Percentiles rank a stretch among this genome's conserved stretches.
phyloP scores from a whole-genome alignment of 2,329 filamentous ascomycete genomes.

The Massarina eburnea region DNA sequence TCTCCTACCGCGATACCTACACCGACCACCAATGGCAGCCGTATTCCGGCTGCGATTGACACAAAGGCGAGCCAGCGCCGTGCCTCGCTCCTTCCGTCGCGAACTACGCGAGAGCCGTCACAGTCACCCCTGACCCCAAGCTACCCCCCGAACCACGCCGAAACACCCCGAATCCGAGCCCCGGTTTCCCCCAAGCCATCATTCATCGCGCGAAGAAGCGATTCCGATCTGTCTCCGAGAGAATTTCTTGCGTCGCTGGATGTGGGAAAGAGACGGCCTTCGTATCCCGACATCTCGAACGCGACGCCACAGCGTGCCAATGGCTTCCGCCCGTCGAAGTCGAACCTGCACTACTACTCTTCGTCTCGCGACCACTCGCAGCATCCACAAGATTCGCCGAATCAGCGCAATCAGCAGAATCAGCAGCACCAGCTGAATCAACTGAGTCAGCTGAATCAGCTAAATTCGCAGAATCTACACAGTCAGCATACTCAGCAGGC shows the following conservation, averaged over 20 bases:
- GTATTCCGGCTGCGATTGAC: conserved; percentile 31
- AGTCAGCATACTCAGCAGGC: no score
- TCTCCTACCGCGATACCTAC: no score
- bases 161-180: conserved; percentile 27
- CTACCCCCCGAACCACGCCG: conserved; percentile 17
- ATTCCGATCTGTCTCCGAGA: conserved; percentile 34
- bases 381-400: conserved; percentile 26
- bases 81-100: conserved; percentile 35
- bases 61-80: conserved; percentile 28
- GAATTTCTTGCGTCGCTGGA: conserved; percentile 37
- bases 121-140: conserved; percentile 32
- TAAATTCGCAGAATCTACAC: no score
- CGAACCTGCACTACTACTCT: conserved; percentile 41
- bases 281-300: conserved; percentile 32
- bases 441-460: no score
- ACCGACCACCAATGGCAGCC: conserved; percentile 30
- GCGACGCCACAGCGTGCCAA: conserved; percentile 37
- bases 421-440: no score
- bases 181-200: conserved; percentile 36
- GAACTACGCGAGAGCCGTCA: conserved; percentile 27
- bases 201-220: conserved; percentile 25
- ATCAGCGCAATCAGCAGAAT: conserved; percentile 13
- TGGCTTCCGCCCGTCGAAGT: conserved; percentile 41
- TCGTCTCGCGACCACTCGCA: conserved; percentile 32
- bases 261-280: conserved; percentile 26